A percentile compares a stretch with the other conserved stretches of the same genome.
These are phyloP conservation scores for Aspergillus sp. DNA, from an alignment of 2,329 filamentous ascomycete species.

Conservation along the genomic window DNA sequence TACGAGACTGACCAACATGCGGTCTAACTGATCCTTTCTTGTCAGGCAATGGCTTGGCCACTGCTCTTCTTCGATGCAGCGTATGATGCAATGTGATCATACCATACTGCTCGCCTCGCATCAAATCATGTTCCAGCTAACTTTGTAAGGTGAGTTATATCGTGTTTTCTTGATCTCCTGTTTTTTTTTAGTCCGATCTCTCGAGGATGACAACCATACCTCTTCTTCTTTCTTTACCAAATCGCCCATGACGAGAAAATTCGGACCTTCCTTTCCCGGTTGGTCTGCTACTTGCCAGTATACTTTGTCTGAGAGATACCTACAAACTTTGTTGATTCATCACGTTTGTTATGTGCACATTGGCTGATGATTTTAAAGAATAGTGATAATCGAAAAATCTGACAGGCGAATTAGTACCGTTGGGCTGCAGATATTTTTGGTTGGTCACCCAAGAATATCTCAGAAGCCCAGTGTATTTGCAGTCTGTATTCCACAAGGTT, in stretches of 20 bases:
- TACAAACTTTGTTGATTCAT: background rate
- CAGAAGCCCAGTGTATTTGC: background rate
- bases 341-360: background rate
- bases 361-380: slow-evolving; percentile 8
- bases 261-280: slow-evolving; percentile 62
- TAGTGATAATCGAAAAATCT: background rate
- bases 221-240: slow-evolving; percentile 66
- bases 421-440: background rate
- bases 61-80: background rate
- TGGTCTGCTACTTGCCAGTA: slow-evolving; percentile 72
- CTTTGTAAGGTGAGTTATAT: slow-evolving; percentile 24
- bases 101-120: background rate
- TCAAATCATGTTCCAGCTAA: background rate
- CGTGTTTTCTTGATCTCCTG: slow-evolving; percentile 2
- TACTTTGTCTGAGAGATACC: slow-evolving; percentile 60
- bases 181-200: slow-evolving; percentile 24
- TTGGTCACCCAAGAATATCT: background rate
- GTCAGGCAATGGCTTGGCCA: background rate
- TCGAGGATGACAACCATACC: slow-evolving; percentile 59
- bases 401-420: background rate
- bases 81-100: slow-evolving; percentile 6
- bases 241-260: slow-evolving; percentile 67
- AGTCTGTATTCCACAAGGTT: background rate
- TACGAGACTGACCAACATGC: background rate
- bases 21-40: background rate